Percentiles rank a stretch among this genome's conserved stretches.
These are phyloP conservation scores for Crotalaria pallida DNA, from an alignment of 306 rosid genomes.

Conservation along the genomic window DNA sequence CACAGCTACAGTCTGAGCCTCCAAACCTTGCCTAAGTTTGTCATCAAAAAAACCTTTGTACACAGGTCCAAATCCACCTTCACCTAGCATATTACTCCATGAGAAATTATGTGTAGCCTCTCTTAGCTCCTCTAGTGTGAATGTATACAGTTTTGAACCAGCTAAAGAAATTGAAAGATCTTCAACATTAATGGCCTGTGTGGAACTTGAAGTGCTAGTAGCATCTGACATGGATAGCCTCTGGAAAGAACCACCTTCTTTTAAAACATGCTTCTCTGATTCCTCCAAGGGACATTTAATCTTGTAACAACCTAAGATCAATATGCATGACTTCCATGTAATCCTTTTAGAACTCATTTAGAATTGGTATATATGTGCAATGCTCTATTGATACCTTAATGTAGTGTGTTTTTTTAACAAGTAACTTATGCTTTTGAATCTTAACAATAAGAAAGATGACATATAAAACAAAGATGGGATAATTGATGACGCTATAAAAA, in stretches of 20 bases:
- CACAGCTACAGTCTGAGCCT: conserved; percentile 83
- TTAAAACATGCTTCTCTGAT: conserved; percentile 21
- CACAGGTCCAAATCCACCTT: conserved; percentile 95
- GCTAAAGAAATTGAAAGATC: conserved; percentile 61
- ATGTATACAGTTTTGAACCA: conserved; percentile 57
- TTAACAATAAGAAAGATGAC: conserved; percentile 18
- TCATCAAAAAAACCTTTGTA: conserved; percentile 74
- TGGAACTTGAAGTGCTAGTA: conserved; percentile 54
- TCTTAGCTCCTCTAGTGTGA: conserved; percentile 61
- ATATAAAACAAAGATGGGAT: background rate
- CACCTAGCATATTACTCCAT: conserved; percentile 66
- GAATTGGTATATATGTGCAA: background rate
- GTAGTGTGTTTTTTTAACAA: conserved; percentile 9
- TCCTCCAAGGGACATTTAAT: conserved; percentile 26
- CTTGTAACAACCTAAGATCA: conserved; percentile 56
- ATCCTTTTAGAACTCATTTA: conserved; percentile 39
- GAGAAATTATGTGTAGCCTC: conserved; percentile 56
- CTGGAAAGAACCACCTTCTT: conserved; percentile 36
- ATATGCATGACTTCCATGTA: conserved; percentile 61
- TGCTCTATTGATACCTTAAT: background rate
- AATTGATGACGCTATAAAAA: conserved; percentile 11
- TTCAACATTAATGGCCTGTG: conserved; percentile 29
- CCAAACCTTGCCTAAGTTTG: conserved; percentile 49
- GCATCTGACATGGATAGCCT: conserved; percentile 63
- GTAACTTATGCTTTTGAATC: conserved; percentile 12